Evolutionary conservation across 495 filamentous ascomycete species (phyloP).

Genomic region (Neurospora sp.): DNA sequence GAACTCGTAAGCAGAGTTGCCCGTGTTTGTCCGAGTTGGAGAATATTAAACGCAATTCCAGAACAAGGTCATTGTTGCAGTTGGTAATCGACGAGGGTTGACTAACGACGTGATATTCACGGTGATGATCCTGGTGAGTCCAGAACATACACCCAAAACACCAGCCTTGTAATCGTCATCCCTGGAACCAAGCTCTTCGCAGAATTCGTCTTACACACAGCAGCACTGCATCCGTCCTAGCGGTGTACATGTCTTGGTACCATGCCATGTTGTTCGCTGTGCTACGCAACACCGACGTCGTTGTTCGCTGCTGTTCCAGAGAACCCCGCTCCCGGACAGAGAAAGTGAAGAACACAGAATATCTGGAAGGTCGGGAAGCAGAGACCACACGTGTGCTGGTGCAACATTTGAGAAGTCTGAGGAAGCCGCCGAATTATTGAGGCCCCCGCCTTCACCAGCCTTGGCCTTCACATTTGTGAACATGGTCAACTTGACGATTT

Average conservation of each 20-base stretch:
- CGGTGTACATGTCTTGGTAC: not conserved
- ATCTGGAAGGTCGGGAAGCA: not conserved
- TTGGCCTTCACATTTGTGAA: not conserved
- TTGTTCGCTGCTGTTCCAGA: not conserved
- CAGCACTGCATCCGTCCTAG: not conserved
- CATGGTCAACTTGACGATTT: not conserved
- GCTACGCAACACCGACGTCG: not conserved
- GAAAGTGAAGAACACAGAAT: not conserved
- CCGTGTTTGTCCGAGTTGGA: not conserved
- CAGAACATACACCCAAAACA: not conserved
- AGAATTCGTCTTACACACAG: not conserved
- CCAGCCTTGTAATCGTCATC: not conserved
- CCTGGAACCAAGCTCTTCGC: not conserved
- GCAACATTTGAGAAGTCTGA: not conserved
- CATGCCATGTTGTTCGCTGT: not conserved
- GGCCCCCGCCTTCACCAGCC: not conserved
- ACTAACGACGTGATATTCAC: not conserved
- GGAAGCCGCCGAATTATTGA: not conserved
- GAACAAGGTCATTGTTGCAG: not conserved
- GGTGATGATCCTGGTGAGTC: not conserved
- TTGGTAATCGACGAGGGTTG: not conserved
- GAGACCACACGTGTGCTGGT: not conserved
- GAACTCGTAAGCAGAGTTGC: not conserved
- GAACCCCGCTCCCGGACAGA: not conserved
- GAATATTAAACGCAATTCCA: not conserved